A percentile compares a stretch with the other conserved stretches of the same genome.
phyloP scores from a whole-genome alignment of 2,329 filamentous ascomycete species.

The Cryphonectria nitschkei region DNA sequence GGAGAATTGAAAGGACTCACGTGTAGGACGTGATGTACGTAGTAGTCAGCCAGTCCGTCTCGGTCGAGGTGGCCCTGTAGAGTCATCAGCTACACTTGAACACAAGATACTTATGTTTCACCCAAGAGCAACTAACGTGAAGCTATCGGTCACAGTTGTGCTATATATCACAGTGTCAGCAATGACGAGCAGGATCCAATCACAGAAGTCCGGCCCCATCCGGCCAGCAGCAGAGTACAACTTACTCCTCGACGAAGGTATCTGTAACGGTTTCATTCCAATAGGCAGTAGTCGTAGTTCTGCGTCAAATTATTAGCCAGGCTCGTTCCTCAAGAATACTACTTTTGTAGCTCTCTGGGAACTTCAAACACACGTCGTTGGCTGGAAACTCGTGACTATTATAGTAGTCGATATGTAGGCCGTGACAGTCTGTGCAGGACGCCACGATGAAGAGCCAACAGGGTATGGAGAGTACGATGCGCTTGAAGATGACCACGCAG shows the following conservation, averaged over 20 bases:
- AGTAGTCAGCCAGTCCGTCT: conserved; percentile 15
- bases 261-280: neutral
- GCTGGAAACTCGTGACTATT: neutral
- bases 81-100: conserved; percentile 1
- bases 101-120: neutral
- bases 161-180: conserved; percentile 1
- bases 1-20: neutral
- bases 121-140: conserved; percentile 10
- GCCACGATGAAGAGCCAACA: neutral
- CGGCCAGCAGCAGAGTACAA: neutral
- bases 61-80: conserved; percentile 5
- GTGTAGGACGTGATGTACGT: conserved; percentile 7
- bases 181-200: neutral
- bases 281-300: conserved; percentile 4
- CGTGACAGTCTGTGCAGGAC: conserved; percentile 7
- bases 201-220: neutral
- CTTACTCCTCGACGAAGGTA: conserved; percentile 6
- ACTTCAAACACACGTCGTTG: conserved; percentile 9
- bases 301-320: neutral
- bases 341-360: neutral
- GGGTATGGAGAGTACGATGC: neutral
- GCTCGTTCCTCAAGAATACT: neutral
- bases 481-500: neutral
- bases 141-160: conserved; percentile 7
- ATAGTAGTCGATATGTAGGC: conserved; percentile 13